phyloP scores from a whole-genome alignment of 2,329 filamentous ascomycete species.

The Aspergillus cejpii region DNA sequence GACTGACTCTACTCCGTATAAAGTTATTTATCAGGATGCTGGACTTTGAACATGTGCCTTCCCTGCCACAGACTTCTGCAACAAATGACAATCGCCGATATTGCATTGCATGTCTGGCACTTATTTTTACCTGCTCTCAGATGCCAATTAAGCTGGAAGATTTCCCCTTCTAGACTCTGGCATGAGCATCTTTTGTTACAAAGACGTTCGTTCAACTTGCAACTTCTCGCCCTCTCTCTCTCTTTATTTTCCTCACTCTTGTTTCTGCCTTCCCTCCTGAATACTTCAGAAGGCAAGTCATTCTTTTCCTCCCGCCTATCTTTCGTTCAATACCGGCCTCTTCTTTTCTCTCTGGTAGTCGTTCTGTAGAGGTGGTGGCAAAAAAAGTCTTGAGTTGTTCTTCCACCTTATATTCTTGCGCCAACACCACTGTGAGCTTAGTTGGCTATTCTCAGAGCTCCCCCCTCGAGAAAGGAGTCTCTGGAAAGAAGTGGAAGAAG shows the following conservation, averaged over 20 bases:
- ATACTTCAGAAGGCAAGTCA: conserved; percentile 16
- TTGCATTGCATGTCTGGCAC: conserved; percentile 16
- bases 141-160: conserved; percentile 14
- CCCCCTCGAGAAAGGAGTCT: background rate
- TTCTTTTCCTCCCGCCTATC: conserved; percentile 15
- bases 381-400: background rate
- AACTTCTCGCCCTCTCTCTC: conserved; percentile 10
- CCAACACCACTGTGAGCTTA: background rate
- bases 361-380: background rate
- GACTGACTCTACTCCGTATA: conserved; percentile 14
- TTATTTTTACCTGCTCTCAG: conserved; percentile 10
- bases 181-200: conserved; percentile 7
- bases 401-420: background rate
- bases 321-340: conserved; percentile 9
- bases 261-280: conserved; percentile 13
- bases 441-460: background rate
- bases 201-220: conserved; percentile 24
- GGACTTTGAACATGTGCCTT: conserved; percentile 20
- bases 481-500: background rate
- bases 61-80: conserved; percentile 13
- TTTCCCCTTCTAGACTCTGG: conserved; percentile 9
- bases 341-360: conserved; percentile 1
- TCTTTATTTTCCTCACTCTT: conserved; percentile 13
- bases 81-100: conserved; percentile 20
- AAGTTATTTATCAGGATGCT: conserved; percentile 15